Base-by-base conservation (phyloP, 768 basidiomycete species). In the Amanita jacksonii region DNA sequence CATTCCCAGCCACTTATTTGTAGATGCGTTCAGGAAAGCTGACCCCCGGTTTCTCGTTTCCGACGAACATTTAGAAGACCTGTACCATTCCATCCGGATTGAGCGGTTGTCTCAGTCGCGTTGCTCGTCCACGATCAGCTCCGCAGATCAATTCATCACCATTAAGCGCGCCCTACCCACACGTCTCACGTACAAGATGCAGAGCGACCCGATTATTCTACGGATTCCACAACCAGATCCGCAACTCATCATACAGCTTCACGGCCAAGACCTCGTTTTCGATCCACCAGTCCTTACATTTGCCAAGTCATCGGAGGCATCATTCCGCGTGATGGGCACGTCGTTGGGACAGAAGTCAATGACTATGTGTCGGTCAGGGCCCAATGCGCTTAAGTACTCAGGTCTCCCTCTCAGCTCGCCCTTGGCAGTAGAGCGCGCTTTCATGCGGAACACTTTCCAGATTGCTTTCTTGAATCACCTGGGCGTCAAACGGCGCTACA, bases 381-480 rank as follows among this genome's bases (percentile, higher is more conserved):
- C 77, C 16, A 90, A 90, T 60, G 89, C 93, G 2, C 70, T 83
- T 35, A 70, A 77, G 44, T 98, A 97, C 59, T 66, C 79, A 1
- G 85, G 86, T 22, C 67, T 98, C 24, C 85, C 91, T 12, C 67
- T 85, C 43, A 89, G 82, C 58, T 81, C 76, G 52, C 69, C 79
- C 4, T 68, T 98, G 53, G 69, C 75, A 16, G 80, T 94, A 48
- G 91, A 94, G 57, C 82, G 91, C 15, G 81, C 89, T 0, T 97
- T 97, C 66, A 97, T 97, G 94, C 78, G 82, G 47, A 86, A 97
- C 58, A 96, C 93, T 0, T 93, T 98, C 72, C 89, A 96, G 59
- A 64, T 97, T 25, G 81, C 90, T 2, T 97, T 98, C 65, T 50
- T 70, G 30, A 79, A 80, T 52, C 77, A 82, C 50, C 57, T 68